phyloP scores from a whole-genome alignment of 2,329 filamentous ascomycete species.

The Claviceps sp. region DNA sequence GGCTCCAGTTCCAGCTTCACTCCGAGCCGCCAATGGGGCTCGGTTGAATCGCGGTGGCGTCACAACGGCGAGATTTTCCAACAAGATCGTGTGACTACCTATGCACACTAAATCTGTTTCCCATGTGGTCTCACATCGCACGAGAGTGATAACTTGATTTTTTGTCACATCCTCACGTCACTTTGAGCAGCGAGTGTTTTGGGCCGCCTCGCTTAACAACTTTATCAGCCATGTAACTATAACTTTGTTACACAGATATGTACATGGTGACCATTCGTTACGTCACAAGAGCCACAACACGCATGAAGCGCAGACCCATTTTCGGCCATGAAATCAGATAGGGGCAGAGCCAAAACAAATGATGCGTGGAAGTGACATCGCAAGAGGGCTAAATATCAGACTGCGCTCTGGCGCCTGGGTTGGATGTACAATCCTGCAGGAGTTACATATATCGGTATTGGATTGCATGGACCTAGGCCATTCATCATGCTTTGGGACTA shows the following conservation, averaged over 20 bases:
- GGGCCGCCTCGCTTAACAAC: too few relatives aligned
- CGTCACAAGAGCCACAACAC: too few relatives aligned
- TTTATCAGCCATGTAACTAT: too few relatives aligned
- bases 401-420: slow-evolving; percentile 21
- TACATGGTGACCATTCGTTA: too few relatives aligned
- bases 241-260: too few relatives aligned
- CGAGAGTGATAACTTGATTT: too few relatives aligned
- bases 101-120: too few relatives aligned
- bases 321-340: not conserved
- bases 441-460: slow-evolving; percentile 3
- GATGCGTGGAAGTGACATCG: slow-evolving; percentile 15
- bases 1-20: not conserved
- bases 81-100: too few relatives aligned
- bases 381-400: slow-evolving; percentile 14
- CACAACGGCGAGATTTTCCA: not conserved
- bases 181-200: too few relatives aligned
- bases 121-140: too few relatives aligned
- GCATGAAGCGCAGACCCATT: slow-evolving; percentile 17
- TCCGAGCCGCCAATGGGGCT: not conserved
- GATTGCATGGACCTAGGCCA: too few relatives aligned
- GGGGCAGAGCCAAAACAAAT: slow-evolving; percentile 5
- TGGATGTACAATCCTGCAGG: slow-evolving; percentile 17
- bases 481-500: slow-evolving; percentile 14
- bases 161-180: too few relatives aligned
- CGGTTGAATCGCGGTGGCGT: not conserved